Conservation (phyloP, 1,139 yeast genomes). For the Dujonia santamariae region DNA sequence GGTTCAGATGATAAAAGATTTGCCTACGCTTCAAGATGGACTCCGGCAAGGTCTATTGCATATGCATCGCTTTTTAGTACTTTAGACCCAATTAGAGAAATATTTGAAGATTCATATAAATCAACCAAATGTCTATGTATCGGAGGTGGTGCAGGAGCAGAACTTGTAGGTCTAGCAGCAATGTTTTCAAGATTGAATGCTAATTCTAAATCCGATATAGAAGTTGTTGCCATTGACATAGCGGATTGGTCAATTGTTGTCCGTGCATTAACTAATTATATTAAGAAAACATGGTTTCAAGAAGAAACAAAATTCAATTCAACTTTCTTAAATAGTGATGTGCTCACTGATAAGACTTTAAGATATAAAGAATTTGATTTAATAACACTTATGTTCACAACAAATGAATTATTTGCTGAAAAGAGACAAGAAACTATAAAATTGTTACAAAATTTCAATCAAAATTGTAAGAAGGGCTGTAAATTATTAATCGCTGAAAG, state of each 20-base stretch:
- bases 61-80: conserved; percentile 64
- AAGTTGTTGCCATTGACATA: conserved; percentile 62
- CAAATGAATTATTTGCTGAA: conserved; percentile 78
- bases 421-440: conserved; percentile 60
- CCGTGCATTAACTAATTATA: conserved; percentile 35
- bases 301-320: conserved; percentile 36
- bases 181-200: conserved; percentile 47
- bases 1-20: conserved; percentile 58
- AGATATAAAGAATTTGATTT: conserved; percentile 26
- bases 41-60: conserved; percentile 76
- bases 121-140: conserved; percentile 51
- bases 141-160: conserved; percentile 93
- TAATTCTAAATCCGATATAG: conserved; percentile 31
- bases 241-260: conserved; percentile 73
- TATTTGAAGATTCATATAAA: conserved; percentile 29
- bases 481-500: conserved; percentile 72
- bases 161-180: conserved; percentile 66
- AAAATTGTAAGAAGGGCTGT: conserved; percentile 51
- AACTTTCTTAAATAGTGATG: conserved; percentile 51
- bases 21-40: conserved; percentile 84
- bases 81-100: conserved; percentile 37
- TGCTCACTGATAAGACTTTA: conserved; percentile 20
- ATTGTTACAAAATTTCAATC: conserved; percentile 51
- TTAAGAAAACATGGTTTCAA: conserved; percentile 53
- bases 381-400: conserved; percentile 76